phyloP scores from a whole-genome alignment of 1,284 basidiomycete species.

The Takashimella koratensis region DNA sequence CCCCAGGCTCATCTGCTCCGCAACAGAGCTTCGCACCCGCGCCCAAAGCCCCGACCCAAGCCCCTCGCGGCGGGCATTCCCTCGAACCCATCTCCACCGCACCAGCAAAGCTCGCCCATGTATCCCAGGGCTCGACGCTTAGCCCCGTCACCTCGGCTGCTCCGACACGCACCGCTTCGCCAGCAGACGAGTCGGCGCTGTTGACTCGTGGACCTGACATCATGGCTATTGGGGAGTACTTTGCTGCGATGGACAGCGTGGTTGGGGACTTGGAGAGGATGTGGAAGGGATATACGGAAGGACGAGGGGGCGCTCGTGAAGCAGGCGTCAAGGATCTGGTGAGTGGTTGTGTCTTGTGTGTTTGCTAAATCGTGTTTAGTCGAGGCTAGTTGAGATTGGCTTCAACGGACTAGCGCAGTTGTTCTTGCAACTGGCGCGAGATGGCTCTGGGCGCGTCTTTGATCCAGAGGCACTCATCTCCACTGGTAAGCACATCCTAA shows the following conservation, averaged over 20 bases:
- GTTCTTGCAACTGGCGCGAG: constrained; percentile 32
- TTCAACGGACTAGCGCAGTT: constrained; percentile 33
- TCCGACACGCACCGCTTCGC: constrained; percentile 12
- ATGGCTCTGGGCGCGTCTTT: constrained; percentile 23
- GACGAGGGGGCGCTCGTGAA: constrained; percentile 41
- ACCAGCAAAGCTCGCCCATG: background rate
- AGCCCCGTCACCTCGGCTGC: constrained; percentile 24
- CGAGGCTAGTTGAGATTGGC: constrained; percentile 39
- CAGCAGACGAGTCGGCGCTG: constrained; percentile 36
- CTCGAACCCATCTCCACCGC: constrained; percentile 13
- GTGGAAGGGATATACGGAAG: constrained; percentile 39
- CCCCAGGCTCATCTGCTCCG: constrained; percentile 3
- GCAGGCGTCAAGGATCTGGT: constrained; percentile 43
- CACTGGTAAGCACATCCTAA: constrained; percentile 20
- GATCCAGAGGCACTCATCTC: constrained; percentile 27
- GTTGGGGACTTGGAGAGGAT: constrained; percentile 45
- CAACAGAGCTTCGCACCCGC: constrained; percentile 5
- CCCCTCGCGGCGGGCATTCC: constrained; percentile 20
- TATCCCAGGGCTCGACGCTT: constrained; percentile 1
- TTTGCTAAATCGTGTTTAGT: constrained; percentile 16
- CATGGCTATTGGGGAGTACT: constrained; percentile 41
- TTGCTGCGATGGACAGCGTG: constrained; percentile 38
- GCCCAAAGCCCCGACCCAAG: constrained; percentile 3
- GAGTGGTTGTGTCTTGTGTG: constrained; percentile 8
- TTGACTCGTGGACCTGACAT: constrained; percentile 38